Evolutionary conservation across 2,329 filamentous ascomycete genomes (phyloP), one percentile per base, ranked within the genome.

Genomic region (Pseudogymnoascus destructans): DNA sequence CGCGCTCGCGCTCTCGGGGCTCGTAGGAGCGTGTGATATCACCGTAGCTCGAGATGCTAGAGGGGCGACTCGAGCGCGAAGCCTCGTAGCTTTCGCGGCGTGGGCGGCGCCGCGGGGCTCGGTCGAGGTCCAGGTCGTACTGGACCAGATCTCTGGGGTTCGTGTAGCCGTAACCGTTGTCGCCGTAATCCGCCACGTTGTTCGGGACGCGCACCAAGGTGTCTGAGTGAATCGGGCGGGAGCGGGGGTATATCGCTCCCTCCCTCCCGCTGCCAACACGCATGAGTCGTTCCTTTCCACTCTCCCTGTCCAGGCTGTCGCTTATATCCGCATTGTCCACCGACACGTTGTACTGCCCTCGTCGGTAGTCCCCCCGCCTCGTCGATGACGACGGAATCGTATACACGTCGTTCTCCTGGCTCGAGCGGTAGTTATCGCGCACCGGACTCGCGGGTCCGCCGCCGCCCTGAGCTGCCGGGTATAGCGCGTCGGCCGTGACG

Each of bases 141-240:
- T 77, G 74, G 33, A 78, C 80, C 56, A 85, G 67, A 58, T 84
- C 81, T 61, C 79, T 76, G 11, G 80, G 80, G 60, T 80, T 83
- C 7, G 81, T 84, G 64, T 85, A 85, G 64, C 82, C 79, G 64
- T 80, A 85, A 7, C 77, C 80, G 52, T 82, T 77, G 27, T 79
- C 77, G 10, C 77, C 79, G 61, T 80, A 81, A 46, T 77, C 70
- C 7, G 73, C 69, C 59, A 72, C 70, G 11, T 71, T 71, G 56
- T 70, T 67, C 60, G 71, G 70, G 59, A 75, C 75, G 49, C 74
- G 74, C 8, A 67, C 66, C 13, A 65, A 56, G 11, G 64, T 55
- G 8, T 46, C 57, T 23, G 63, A 38, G 54, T 66, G 64, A 8
- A 58, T 21, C 42, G 65, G 62, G 55, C 64, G 61, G 35, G 63